A percentile compares a stretch with the other conserved stretches of the same genome.
These are phyloP conservation scores for Chrysoporthe deuterocubensis DNA, from an alignment of 2,329 filamentous ascomycete genomes.

Conservation along the genomic window DNA sequence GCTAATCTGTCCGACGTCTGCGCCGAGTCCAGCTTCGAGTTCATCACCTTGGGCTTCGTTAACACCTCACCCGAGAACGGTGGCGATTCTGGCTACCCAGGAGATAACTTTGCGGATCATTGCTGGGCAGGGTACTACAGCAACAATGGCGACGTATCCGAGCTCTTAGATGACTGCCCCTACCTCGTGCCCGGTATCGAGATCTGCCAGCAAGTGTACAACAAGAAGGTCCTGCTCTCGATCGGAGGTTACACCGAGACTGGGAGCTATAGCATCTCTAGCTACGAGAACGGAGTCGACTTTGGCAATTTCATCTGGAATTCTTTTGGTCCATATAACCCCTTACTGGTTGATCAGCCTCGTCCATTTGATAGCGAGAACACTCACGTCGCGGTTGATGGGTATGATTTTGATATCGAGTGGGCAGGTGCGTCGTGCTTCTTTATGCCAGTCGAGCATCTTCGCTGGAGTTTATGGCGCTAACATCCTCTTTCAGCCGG, in stretches of 20 bases:
- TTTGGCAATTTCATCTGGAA: constrained; percentile 45
- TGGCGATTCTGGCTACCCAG: constrained; percentile 38
- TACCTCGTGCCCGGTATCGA: constrained; percentile 41
- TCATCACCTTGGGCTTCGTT: constrained; percentile 46
- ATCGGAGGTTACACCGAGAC: constrained; percentile 55
- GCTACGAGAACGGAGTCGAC: constrained; percentile 34
- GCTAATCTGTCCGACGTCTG: constrained; percentile 37
- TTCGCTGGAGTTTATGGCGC: neutral
- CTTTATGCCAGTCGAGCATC: too few species aligned
- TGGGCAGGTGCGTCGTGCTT: constrained; percentile 32
- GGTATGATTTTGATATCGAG: constrained; percentile 58
- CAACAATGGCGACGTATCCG: constrained; percentile 34
- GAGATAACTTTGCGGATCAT: constrained; percentile 45
- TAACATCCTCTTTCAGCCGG: constrained; percentile 29
- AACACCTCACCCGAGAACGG: constrained; percentile 45
- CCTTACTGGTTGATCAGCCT: constrained; percentile 32
- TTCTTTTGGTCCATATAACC: constrained; percentile 42
- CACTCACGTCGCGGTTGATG: constrained; percentile 49
- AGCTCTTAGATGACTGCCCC: constrained; percentile 40
- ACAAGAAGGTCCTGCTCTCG: constrained; percentile 68
- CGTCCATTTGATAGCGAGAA: constrained; percentile 48
- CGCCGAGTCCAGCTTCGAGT: constrained; percentile 42
- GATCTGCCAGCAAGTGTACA: constrained; percentile 55
- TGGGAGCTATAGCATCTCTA: constrained; percentile 41
- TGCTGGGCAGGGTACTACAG: constrained; percentile 40